phyloP scores from a whole-genome alignment of 768 basidiomycete species.

The Lanmaoa rubissima region DNA sequence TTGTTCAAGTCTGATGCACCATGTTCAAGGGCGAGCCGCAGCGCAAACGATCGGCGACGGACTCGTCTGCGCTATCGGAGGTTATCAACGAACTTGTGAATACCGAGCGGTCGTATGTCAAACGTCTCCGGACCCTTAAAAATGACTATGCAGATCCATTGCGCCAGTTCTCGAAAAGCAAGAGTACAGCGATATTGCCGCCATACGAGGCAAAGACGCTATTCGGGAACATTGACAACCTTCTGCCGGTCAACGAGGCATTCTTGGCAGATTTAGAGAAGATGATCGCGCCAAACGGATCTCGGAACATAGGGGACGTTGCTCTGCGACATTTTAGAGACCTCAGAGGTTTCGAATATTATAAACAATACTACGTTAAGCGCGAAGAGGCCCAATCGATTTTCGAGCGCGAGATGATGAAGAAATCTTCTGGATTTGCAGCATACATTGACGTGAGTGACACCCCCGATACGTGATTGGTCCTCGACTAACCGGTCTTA shows the following conservation, averaged over 20 bases:
- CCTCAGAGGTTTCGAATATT: conserved; percentile 82
- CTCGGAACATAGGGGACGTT: conserved; percentile 72
- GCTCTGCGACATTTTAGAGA: conserved; percentile 85
- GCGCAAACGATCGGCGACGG: conserved; percentile 58
- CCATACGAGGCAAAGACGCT: conserved; percentile 89
- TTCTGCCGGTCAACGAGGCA: conserved; percentile 85
- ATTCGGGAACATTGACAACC: conserved; percentile 90
- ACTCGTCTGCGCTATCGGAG: conserved; percentile 64
- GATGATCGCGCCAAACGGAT: conserved; percentile 64
- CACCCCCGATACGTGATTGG: conserved; percentile 6
- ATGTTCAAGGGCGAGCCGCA: conserved; percentile 29
- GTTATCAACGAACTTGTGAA: conserved; percentile 83
- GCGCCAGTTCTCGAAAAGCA: conserved; percentile 77
- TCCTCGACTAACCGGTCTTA: conserved; percentile 4
- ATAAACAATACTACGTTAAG: conserved; percentile 88
- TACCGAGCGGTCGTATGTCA: conserved; percentile 89
- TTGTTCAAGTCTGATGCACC: conserved; percentile 12
- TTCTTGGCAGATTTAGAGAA: conserved; percentile 82
- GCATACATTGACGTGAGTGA: conserved; percentile 81
- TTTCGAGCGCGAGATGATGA: conserved; percentile 80
- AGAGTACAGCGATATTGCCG: conserved; percentile 84
- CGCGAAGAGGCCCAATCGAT: conserved; percentile 90
- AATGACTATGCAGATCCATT: conserved; percentile 89
- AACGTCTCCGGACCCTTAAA: conserved; percentile 78
- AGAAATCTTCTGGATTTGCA: conserved; percentile 76